Evolutionary conservation across 192 early-diverging fungal genomes (phyloP), one percentile per base, ranked within the genome.

Genomic region (Coemansia sp.): DNA sequence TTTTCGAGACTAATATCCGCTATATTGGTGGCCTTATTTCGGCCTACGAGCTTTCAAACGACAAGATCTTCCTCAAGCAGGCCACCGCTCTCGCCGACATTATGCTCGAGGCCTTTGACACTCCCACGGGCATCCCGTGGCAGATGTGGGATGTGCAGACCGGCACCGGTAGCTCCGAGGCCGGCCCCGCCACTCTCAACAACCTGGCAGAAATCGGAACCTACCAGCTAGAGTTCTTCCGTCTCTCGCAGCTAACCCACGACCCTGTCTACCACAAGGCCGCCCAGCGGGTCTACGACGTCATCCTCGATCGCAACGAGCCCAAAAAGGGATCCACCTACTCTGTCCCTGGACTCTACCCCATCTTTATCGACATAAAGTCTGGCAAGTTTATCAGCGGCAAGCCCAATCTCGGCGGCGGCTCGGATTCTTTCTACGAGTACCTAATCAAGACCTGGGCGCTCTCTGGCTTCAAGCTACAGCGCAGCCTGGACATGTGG

Each of bases 391-490:
- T 70, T 48, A 33, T 68, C 22, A 54, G 48, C 18, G 70, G 70
- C 34, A 69, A 79, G 65, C 86, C 88, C 43, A 88, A 92, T 25
- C 79, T 95, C 27, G 95, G 95, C 4, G 86, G 87, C 19, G 81
- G 90, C 15, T 92, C 91, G 5, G 95, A 98, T 48, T 89, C 86
- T 22, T 98, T 94, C 60, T 98, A 98, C 76, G 92, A 97, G 77
- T 97, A 97, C 60, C 73, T 94, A 36, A 85, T 88, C 49, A 97
- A 97, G 60, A 90, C 92, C 50, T 94, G 88, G 64, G 74, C 93
- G 13, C 87, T 89, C 48, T 91, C 92, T 0, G 82, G 62, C 1
- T 78, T 72, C 47, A 54, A 53, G 48, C 60, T 78, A 14, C 64
- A 78, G 51, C 64, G 70, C 18, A 68, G 56, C 40, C 40, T 78